These are phyloP conservation scores for Candida schatavii DNA, from an alignment of 805 yeast species.

Conservation along the genomic window DNA sequence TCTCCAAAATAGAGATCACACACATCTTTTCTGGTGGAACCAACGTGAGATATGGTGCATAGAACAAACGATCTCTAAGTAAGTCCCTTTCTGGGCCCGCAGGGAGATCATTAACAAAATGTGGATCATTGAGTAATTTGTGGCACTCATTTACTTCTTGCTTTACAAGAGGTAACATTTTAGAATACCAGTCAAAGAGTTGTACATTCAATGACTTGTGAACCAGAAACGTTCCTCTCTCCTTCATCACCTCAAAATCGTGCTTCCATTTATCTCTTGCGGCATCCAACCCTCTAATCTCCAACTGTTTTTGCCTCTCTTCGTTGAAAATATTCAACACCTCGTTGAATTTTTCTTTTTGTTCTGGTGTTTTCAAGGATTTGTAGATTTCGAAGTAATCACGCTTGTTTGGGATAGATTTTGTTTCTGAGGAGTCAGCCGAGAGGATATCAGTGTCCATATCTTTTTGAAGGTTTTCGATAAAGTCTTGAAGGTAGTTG, in stretches of 20 bases:
- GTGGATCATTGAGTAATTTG: conserved; percentile 32
- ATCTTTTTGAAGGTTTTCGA: conserved; percentile 28
- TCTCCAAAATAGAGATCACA: conserved; percentile 79
- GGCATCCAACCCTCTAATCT: conserved; percentile 75
- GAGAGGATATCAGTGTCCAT: conserved; percentile 16
- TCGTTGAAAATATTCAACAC: conserved; percentile 69
- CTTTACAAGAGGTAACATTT: conserved; percentile 65
- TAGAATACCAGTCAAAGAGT: conserved; percentile 81
- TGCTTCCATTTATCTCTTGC: conserved; percentile 88
- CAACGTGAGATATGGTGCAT: conserved; percentile 76
- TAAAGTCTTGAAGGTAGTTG: conserved; percentile 20
- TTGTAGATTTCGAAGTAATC: conserved; percentile 71
- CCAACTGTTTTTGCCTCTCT: conserved; percentile 73
- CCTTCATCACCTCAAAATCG: conserved; percentile 64
- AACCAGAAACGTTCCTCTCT: conserved; percentile 54
- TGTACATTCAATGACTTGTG: conserved; percentile 66
- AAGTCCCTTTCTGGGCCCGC: conserved; percentile 16
- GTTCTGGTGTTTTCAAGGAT: conserved; percentile 43
- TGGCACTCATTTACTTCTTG: conserved; percentile 62
- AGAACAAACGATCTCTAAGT: conserved; percentile 46
- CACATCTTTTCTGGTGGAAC: conserved; percentile 78
- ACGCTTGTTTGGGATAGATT: conserved; percentile 23
- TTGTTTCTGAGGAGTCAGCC: not conserved
- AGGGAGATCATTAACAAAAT: conserved; percentile 6
- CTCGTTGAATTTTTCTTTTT: conserved; percentile 52